Percentiles rank a stretch among this genome's conserved stretches.
phyloP scores from a whole-genome alignment of 139 green algal genomes.

The Chlamydomonas asymmetrica region DNA sequence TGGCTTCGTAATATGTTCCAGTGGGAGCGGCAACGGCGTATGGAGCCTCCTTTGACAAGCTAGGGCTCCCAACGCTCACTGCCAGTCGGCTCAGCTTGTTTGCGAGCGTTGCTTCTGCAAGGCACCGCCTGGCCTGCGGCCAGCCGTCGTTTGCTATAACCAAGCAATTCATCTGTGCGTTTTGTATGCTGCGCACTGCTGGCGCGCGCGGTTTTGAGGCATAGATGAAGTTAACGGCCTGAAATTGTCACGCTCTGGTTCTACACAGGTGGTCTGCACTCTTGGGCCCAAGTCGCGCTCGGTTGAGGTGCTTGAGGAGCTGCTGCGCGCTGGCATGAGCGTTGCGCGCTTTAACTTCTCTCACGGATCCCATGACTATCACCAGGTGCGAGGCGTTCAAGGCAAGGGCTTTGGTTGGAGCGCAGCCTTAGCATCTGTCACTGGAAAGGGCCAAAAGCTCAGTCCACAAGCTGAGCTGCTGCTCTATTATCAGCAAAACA shows the following conservation, averaged over 20 bases:
- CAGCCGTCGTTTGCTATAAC: too few relatives aligned
- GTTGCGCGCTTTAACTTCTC: conserved; percentile 97
- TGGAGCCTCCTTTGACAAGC: too few relatives aligned
- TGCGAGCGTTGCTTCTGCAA: too few relatives aligned
- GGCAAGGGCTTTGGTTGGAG: neutral
- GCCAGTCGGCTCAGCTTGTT: too few relatives aligned
- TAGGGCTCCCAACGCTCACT: too few relatives aligned
- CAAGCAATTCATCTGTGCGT: too few relatives aligned
- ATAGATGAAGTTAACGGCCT: neutral
- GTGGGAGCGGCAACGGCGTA: too few relatives aligned
- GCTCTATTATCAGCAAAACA: neutral
- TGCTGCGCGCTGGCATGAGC: conserved; percentile 90
- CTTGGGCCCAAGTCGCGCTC: conserved; percentile 81
- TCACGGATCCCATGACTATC: conserved; percentile 94
- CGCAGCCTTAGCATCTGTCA: too few relatives aligned
- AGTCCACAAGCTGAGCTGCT: neutral
- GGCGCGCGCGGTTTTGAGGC: neutral
- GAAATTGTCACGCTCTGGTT: neutral
- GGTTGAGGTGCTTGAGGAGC: conserved; percentile 83
- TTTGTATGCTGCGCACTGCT: too few relatives aligned
- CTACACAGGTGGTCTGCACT: conserved; percentile 91
- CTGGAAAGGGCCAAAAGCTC: neutral
- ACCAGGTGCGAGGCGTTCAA: conserved; percentile 63
- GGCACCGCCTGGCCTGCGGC: too few relatives aligned
- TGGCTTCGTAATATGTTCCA: too few relatives aligned